Conservation (phyloP, 2,329 filamentous ascomycete genomes). For the Penicillium sp. region DNA sequence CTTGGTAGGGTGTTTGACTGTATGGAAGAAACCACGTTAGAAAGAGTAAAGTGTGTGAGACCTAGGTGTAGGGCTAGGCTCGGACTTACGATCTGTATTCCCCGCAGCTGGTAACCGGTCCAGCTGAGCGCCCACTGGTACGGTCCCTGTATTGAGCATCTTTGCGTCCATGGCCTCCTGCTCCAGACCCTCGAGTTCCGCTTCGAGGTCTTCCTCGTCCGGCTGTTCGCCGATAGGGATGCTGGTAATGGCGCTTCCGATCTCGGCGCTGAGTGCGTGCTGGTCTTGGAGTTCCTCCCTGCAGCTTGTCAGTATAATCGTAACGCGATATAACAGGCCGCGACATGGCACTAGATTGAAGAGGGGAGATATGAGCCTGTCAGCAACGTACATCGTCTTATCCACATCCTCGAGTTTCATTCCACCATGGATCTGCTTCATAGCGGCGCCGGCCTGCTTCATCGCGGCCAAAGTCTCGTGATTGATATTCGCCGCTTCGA, state of each 20-base stretch:
- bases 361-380: not conserved
- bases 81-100: constrained; percentile 69
- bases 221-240: constrained; percentile 63
- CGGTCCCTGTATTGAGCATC: constrained; percentile 83
- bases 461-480: constrained; percentile 91
- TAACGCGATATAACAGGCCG: not conserved
- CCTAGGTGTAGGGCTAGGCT: not conserved
- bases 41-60: not conserved
- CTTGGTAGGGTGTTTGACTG: constrained; percentile 48
- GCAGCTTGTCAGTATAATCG: constrained; percentile 15
- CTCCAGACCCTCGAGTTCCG: constrained; percentile 79
- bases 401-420: constrained; percentile 94
- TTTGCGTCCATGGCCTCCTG: constrained; percentile 90
- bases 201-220: constrained; percentile 83
- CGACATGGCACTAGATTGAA: not conserved
- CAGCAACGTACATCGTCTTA: constrained; percentile 73
- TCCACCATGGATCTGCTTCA: constrained; percentile 87
- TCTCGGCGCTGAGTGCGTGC: constrained; percentile 89
- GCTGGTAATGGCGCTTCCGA: constrained; percentile 76
- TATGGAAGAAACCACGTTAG: constrained; percentile 8
- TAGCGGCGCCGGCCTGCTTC: constrained; percentile 83
- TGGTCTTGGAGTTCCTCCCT: constrained; percentile 91
- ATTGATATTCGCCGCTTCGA: constrained; percentile 98
- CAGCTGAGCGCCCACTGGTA: constrained; percentile 75
- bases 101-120: constrained; percentile 71